phyloP scores from a whole-genome alignment of 805 yeast species.

The Candida dendrica region DNA sequence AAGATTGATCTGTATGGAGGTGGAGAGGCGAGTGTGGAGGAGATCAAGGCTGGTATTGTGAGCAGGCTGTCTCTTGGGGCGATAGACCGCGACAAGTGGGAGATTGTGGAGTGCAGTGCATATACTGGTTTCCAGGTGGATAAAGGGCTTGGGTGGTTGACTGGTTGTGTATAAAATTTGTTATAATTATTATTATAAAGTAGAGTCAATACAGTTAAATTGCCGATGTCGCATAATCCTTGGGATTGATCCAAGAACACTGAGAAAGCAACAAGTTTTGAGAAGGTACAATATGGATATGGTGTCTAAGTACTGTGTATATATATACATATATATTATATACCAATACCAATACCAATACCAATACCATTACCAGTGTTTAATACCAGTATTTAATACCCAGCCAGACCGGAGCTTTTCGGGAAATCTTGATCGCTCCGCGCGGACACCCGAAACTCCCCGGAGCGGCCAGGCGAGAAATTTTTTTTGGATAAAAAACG shows the following conservation, averaged over 20 bases:
- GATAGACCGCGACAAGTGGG: neutral
- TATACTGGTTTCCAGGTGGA: neutral
- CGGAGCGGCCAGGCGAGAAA: neutral
- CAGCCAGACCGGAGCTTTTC: too few species aligned
- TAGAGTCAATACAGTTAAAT: neutral
- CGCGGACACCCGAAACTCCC: neutral
- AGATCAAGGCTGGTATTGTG: neutral
- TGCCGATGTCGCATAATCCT: neutral
- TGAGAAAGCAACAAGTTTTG: too few species aligned
- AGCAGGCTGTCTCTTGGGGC: neutral
- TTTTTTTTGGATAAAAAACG: neutral
- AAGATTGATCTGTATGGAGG: conserved; percentile 55
- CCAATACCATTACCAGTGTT: too few species aligned
- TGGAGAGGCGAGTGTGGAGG: conserved; percentile 2
- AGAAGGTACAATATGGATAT: too few species aligned
- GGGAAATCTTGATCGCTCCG: too few species aligned
- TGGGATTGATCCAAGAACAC: too few species aligned
- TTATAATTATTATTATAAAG: too few species aligned
- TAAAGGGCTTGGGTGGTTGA: neutral
- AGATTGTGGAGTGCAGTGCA: conserved; percentile 1
- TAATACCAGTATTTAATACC: too few species aligned
- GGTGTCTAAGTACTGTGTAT: too few species aligned
- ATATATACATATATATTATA: too few species aligned
- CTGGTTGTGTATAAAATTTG: neutral
- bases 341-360: too few species aligned